phyloP scores from a whole-genome alignment of 2,329 filamentous ascomycete species.

The Harringtonia lauricola region DNA sequence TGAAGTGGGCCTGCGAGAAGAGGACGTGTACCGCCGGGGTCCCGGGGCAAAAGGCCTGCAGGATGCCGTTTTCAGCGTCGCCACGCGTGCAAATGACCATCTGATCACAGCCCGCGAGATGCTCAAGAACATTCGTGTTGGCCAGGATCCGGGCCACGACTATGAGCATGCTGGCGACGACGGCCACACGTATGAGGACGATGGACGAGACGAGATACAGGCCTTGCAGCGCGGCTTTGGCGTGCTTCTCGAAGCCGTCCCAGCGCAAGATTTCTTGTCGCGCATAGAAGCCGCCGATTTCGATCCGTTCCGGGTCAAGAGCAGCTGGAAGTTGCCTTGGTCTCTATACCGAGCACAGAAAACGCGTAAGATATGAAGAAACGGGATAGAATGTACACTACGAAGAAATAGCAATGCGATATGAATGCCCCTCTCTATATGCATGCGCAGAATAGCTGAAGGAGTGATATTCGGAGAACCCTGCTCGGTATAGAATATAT shows the following conservation, averaged over 20 bases:
- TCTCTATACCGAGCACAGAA: constrained; percentile 46
- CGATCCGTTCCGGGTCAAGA: constrained; percentile 60
- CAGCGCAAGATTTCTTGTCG: constrained; percentile 68
- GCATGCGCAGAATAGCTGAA: no score
- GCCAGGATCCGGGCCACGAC: constrained; percentile 67
- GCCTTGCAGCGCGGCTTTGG: constrained; percentile 54
- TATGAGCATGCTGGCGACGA: constrained; percentile 80
- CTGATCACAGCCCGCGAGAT: constrained; percentile 89
- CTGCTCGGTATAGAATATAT: no score
- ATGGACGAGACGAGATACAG: constrained; percentile 30
- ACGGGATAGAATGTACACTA: not conserved
- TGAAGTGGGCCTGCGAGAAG: constrained; percentile 67
- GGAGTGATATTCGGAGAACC: no score
- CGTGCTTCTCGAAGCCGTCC: constrained; percentile 68
- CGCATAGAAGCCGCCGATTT: constrained; percentile 74
- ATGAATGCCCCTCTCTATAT: no score
- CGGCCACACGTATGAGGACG: constrained; percentile 41
- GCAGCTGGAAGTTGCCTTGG: constrained; percentile 77
- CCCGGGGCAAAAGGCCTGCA: constrained; percentile 68
- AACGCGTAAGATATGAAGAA: constrained; percentile 32
- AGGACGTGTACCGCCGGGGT: constrained; percentile 77
- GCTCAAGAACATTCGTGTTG: constrained; percentile 67
- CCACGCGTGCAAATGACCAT: constrained; percentile 90
- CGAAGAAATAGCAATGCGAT: not conserved
- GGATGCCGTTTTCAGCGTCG: constrained; percentile 85